These are phyloP conservation scores for Trametes sp. DNA, from an alignment of 1,284 basidiomycete genomes.

Conservation along the genomic window DNA sequence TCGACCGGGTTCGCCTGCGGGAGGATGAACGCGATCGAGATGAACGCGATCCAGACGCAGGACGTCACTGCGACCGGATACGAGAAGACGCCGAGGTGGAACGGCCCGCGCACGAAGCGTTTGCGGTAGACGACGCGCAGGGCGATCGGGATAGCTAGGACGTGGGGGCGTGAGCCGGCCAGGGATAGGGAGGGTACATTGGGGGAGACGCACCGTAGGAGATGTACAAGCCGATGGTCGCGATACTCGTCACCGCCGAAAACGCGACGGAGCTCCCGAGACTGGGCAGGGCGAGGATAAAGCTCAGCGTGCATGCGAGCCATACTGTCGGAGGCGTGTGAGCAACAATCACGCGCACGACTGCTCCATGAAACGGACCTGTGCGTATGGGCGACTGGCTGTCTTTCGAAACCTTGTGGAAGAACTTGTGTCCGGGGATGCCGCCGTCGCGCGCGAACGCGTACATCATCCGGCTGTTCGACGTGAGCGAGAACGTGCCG, in stretches of 20 bases:
- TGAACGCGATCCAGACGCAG: slow-evolving; percentile 67
- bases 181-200: neutral
- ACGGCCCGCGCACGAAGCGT: slow-evolving; percentile 72
- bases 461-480: slow-evolving; percentile 84
- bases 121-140: slow-evolving; percentile 67
- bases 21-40: slow-evolving; percentile 71
- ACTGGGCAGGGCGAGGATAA: slow-evolving; percentile 75
- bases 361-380: slow-evolving; percentile 47
- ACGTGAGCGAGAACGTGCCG: slow-evolving; percentile 78
- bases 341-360: too few species aligned
- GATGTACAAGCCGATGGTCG: slow-evolving; percentile 80
- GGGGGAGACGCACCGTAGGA: slow-evolving; percentile 59
- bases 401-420: slow-evolving; percentile 65
- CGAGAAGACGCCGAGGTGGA: slow-evolving; percentile 71
- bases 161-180: neutral
- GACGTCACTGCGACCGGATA: slow-evolving; percentile 62
- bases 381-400: slow-evolving; percentile 73
- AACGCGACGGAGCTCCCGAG: slow-evolving; percentile 77
- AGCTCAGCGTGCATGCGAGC: slow-evolving; percentile 80
- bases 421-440: slow-evolving; percentile 72
- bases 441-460: slow-evolving; percentile 76
- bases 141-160: slow-evolving; percentile 69
- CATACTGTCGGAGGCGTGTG: slow-evolving; percentile 56
- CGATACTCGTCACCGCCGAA: slow-evolving; percentile 77
- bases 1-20: slow-evolving; percentile 73